Percentiles rank a stretch among this genome's conserved stretches.
Conservation (phyloP, 805 yeast genomes). For the Wickerhamiella musiphila region DNA sequence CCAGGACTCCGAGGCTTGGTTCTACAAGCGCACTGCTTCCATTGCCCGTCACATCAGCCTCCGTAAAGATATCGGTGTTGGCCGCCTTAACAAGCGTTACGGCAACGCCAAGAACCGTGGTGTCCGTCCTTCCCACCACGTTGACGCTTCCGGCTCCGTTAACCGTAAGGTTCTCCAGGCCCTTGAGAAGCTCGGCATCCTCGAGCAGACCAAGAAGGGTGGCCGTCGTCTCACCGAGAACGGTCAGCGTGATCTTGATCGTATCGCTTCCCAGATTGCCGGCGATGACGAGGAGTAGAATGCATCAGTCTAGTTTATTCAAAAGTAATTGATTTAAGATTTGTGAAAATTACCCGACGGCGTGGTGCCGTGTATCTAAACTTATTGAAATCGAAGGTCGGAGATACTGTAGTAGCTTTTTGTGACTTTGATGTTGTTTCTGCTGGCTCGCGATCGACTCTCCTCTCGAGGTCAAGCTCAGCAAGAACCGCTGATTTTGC, state of each 20-base stretch:
- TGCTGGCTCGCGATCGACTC: too few species aligned
- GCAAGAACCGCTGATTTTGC: too few species aligned
- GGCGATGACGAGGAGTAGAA: conserved; percentile 55
- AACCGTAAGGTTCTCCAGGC: conserved; percentile 98
- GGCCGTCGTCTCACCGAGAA: conserved; percentile 98
- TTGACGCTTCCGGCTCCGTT: conserved; percentile 96
- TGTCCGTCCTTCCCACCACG: conserved; percentile 95
- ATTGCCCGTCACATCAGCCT: conserved; percentile 99
- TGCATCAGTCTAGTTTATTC: conserved; percentile 10
- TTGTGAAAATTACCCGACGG: background rate
- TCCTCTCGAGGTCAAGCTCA: too few species aligned
- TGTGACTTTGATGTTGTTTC: too few species aligned
- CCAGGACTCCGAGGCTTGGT: conserved; percentile 99
- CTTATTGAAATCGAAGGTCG: conserved; percentile 9
- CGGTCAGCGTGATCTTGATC: conserved; percentile 99
- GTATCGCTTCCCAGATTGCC: conserved; percentile 98
- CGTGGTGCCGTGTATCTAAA: conserved; percentile 1
- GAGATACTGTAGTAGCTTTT: too few species aligned
- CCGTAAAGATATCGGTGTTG: conserved; percentile 98
- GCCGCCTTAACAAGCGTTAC: conserved; percentile 96
- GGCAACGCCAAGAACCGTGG: conserved; percentile 99
- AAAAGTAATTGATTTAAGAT: background rate
- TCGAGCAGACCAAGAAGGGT: conserved; percentile 92
- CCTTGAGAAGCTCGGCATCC: conserved; percentile 93
- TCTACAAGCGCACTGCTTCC: conserved; percentile 99